Conservation (phyloP, 2,329 filamentous ascomycete species). For the Sporothrix curviconia region DNA sequence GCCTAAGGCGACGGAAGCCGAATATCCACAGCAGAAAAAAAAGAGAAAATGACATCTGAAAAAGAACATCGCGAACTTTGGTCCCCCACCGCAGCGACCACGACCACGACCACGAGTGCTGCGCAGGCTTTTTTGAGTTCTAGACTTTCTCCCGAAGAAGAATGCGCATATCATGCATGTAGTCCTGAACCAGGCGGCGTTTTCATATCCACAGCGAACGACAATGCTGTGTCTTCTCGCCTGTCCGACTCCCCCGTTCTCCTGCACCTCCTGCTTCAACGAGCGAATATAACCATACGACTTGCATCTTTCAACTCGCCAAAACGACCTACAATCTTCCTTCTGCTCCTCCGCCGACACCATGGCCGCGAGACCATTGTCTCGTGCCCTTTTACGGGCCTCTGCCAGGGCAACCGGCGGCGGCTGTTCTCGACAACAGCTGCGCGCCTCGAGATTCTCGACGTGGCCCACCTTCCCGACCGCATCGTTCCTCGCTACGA, state of each 20-base stretch:
- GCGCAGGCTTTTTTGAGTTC: background rate
- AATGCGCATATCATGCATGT: background rate
- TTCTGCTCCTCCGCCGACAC: background rate
- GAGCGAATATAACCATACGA: background rate
- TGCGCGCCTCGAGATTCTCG: constrained; percentile 40
- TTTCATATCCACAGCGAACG: background rate
- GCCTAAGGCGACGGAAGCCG: background rate
- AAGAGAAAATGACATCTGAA: background rate
- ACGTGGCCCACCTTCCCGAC: constrained; percentile 43
- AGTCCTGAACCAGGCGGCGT: background rate
- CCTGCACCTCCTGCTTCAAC: background rate
- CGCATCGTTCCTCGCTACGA: constrained; percentile 59
- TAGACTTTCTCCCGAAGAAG: background rate
- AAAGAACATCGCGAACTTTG: background rate
- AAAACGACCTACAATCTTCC: background rate
- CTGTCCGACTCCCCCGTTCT: background rate
- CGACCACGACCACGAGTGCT: background rate
- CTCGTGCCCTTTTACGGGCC: background rate
- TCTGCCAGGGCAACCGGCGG: background rate
- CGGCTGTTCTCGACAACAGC: constrained; percentile 46
- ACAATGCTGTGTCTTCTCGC: background rate
- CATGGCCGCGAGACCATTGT: background rate
- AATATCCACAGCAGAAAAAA: too few relatives aligned
- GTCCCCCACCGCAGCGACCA: background rate
- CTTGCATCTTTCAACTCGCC: background rate